Evolutionary conservation across 2,329 filamentous ascomycete species (phyloP).

Genomic region (Verticillium dahliae): DNA sequence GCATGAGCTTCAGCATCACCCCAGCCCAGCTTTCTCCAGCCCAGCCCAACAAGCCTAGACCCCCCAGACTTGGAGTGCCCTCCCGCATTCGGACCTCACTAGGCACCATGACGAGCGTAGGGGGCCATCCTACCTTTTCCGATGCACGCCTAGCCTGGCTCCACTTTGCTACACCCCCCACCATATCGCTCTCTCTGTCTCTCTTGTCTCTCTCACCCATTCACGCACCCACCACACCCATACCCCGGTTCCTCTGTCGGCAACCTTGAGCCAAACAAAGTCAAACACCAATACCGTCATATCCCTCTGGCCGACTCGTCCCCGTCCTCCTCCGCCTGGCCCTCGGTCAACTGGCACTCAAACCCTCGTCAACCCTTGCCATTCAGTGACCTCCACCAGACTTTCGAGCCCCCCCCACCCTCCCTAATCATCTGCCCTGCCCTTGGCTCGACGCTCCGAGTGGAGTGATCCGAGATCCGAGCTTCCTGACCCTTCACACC

Average conservation of each 20-base stretch:
- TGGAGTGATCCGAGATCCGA: not conserved
- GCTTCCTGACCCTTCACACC: not conserved
- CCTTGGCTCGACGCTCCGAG: not conserved
- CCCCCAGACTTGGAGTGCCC: not conserved
- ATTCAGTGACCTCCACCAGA: not conserved
- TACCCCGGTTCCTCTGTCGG: not conserved
- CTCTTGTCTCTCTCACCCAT: not conserved
- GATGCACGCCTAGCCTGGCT: not conserved
- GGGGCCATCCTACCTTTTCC: not conserved
- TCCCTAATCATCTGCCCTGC: not conserved
- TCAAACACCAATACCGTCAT: not conserved
- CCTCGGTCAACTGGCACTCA: not conserved
- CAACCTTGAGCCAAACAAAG: not conserved
- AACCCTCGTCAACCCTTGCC: not conserved
- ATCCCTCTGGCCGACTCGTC: not conserved
- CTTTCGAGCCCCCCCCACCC: not conserved
- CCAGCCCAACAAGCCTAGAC: not conserved
- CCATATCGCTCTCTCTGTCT: not conserved
- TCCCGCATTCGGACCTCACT: not conserved
- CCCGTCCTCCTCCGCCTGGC: not conserved
- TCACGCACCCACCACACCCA: not conserved
- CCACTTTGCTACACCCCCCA: not conserved
- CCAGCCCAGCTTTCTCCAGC: not conserved
- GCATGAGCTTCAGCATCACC: not conserved
- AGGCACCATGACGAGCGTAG: too few species aligned